phyloP scores from a whole-genome alignment of 495 filamentous ascomycete genomes.

The Tuber borchii region DNA sequence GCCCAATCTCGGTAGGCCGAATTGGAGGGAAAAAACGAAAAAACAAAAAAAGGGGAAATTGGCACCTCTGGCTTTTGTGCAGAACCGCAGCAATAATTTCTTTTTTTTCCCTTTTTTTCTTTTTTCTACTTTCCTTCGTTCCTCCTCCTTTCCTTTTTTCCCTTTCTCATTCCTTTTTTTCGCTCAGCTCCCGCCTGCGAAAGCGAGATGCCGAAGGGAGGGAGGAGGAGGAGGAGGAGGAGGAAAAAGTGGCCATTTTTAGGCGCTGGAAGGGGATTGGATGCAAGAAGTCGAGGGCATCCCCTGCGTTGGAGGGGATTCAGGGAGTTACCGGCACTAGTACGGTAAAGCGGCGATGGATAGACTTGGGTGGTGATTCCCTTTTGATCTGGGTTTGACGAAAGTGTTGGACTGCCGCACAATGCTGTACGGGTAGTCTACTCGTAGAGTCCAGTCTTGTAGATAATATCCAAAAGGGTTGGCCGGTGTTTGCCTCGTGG shows the following conservation, averaged over 20 bases:
- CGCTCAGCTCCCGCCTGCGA: slow-evolving; percentile 23
- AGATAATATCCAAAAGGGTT: neutral
- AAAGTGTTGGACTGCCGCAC: neutral
- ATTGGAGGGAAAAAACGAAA: neutral
- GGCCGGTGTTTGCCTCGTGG: neutral
- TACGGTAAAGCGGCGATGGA: neutral
- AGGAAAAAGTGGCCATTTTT: slow-evolving; percentile 28
- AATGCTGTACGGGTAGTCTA: neutral
- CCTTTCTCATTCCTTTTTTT: neutral
- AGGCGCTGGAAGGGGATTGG: slow-evolving; percentile 4
- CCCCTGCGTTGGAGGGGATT: slow-evolving; percentile 4
- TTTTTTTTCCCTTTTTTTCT: neutral
- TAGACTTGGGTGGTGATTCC: neutral
- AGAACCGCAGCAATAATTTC: neutral
- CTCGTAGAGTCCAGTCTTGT: neutral
- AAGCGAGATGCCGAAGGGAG: slow-evolving; percentile 31
- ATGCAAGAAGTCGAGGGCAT: slow-evolving; percentile 21
- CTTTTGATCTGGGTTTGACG: neutral
- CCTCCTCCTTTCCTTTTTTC: neutral
- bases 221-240: slow-evolving; percentile 18
- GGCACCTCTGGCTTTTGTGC: neutral
- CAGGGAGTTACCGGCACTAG: neutral
- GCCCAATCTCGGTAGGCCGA: slow-evolving; percentile 31
- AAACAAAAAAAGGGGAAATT: neutral
- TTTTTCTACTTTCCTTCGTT: neutral